Conservation (phyloP, 2,329 filamentous ascomycete species). For the Trichoderma endophyticum region DNA sequence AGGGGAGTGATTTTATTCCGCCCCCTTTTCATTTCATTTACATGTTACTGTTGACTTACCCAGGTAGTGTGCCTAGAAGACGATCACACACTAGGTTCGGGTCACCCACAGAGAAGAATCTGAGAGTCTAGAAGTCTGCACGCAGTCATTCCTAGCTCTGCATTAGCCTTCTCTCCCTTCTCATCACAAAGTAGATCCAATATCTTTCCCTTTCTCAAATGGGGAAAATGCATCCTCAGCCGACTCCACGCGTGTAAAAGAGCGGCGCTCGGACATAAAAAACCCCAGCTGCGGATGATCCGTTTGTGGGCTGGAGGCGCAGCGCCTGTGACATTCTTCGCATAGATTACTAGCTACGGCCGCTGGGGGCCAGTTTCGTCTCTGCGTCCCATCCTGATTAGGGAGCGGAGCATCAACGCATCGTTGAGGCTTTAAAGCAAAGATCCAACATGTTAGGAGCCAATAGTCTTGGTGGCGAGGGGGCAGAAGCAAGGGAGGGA, state of each 20-base stretch:
- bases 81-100: background rate
- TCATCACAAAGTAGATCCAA: background rate
- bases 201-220: background rate
- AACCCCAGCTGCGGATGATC: background rate
- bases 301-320: background rate
- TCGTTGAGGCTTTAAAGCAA: background rate
- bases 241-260: background rate
- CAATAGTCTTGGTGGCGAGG: constrained; percentile 2
- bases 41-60: background rate
- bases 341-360: background rate
- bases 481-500: background rate
- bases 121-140: background rate
- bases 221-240: background rate
- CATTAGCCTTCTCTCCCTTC: background rate
- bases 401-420: background rate
- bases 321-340: background rate
- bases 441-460: background rate
- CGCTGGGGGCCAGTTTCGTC: background rate
- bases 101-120: background rate
- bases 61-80: background rate
- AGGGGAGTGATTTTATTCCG: background rate
- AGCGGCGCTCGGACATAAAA: constrained; percentile 12
- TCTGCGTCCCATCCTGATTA: background rate
- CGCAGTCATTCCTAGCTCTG: background rate
- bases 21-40: background rate